A percentile compares a stretch with the other conserved stretches of the same genome.
These are phyloP conservation scores for Mortierella antarctica DNA, from an alignment of 192 early-diverging fungal genomes.

Conservation along the genomic window DNA sequence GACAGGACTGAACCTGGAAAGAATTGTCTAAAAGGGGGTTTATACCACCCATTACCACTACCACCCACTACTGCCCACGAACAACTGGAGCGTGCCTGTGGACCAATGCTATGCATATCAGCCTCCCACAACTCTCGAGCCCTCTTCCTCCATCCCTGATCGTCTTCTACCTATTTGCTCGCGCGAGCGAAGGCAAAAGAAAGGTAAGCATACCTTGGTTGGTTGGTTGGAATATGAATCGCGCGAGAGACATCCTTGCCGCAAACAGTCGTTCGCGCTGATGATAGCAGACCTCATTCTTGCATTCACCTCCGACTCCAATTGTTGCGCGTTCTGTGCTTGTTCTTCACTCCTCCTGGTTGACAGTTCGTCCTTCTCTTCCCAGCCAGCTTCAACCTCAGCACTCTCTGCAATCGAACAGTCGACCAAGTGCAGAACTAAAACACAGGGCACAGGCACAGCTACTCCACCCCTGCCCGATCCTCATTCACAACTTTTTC, in stretches of 20 bases:
- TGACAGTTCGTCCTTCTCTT: slow-evolving; percentile 4
- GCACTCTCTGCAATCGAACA: not conserved
- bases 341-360: not conserved
- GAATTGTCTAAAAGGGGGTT: no score
- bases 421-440: not conserved
- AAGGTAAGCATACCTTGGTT: no score
- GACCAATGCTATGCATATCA: no score
- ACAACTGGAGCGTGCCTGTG: no score
- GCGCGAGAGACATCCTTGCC: no score
- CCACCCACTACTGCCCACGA: not conserved
- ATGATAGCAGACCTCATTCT: not conserved
- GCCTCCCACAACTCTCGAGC: not conserved
- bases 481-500: not conserved
- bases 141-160: not conserved
- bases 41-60: no score
- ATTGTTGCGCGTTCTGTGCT: no score
- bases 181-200: no score
- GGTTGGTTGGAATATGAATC: no score
- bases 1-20: slow-evolving; percentile 35
- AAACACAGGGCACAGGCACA: no score
- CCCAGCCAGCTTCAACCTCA: slow-evolving; percentile 1
- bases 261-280: no score
- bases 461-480: not conserved
- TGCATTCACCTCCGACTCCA: not conserved
- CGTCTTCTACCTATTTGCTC: not conserved